Base-by-base conservation (phyloP, 1,284 basidiomycete species). In the Laetiporus sulphureus region DNA sequence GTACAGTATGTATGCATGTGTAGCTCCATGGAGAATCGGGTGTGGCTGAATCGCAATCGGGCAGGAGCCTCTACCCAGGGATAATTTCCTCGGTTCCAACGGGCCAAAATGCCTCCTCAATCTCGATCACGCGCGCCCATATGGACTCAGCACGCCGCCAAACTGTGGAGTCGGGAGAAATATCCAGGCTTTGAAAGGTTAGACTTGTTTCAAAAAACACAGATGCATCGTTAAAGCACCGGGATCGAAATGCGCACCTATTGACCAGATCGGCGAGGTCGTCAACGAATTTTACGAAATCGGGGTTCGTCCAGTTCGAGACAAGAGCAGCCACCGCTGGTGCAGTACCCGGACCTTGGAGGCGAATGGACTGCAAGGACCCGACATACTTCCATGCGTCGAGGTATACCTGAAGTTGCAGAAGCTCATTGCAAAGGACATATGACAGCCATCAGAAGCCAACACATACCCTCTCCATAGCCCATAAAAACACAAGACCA, bases 401-500 rank as follows among this genome's bases (percentile, higher is more conserved):
- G 15, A 84, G 65, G 56, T 87, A 86, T 12, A 65, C 56, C 66
- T 68, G 31, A 10, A 38, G 3, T 6, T 12, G n/a, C 18, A 10
- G 13, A 24, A 38, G 12, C 3, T 25, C 21, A n/a, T 8, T 25
- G 24, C 19, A n/a, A 8, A 32, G 4, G 18, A 19, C 19, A 24
- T 16, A 5, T 25, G 19, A 22, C 15, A 36, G 23, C 11, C 24
- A 6, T 16, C n/a, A 6, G 24, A 29, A 25, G 19, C n/a, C 22
- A 32, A 47, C 15, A 20, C 45, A n/a, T n/a, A 81, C 81, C 63
- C 74, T 72, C 58, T 87, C 84, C 83, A 87, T 87, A 1, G 80
- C 80, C 83, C 83, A 87, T 13, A 89, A 58, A 48, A 86, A 79
- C 4, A 85, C 66, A 15, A 88, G 57, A 1, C 78, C 79, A 38